Percentiles rank a stretch among this genome's conserved stretches.
Conservation (phyloP, 352 stramenopile genomes). For the Phytophthora macrochlamydospora region DNA sequence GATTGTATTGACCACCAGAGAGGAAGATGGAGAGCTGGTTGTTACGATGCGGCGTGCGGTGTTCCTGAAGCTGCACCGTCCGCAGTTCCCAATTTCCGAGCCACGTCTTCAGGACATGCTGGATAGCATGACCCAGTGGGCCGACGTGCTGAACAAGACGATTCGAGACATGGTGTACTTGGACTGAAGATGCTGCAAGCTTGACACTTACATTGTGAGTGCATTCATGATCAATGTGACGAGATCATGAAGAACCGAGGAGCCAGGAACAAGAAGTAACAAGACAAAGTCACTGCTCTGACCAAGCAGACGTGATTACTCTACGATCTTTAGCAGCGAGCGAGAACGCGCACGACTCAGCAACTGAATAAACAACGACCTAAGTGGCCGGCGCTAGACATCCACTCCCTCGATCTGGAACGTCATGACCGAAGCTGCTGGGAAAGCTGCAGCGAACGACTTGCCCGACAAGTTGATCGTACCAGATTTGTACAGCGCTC, state of each 20-base stretch:
- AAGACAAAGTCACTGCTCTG: no score
- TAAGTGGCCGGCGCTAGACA: slow-evolving; percentile 9
- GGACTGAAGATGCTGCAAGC: no score
- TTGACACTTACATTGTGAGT: no score
- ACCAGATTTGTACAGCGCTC: slow-evolving; percentile 38
- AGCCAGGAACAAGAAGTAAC: no score
- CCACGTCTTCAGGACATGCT: slow-evolving; percentile 16
- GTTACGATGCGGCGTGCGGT: slow-evolving; percentile 12
- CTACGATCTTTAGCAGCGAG: not conserved
- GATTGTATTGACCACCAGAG: slow-evolving; percentile 6
- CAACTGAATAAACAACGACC: not conserved
- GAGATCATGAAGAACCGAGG: no score
- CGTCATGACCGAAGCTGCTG: slow-evolving; percentile 26
- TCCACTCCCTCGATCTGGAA: slow-evolving; percentile 27
- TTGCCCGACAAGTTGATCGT: slow-evolving; percentile 14
- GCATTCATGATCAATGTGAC: no score
- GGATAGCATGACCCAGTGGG: slow-evolving; percentile 19
- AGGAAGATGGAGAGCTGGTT: not conserved
- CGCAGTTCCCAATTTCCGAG: slow-evolving; percentile 22
- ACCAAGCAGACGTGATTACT: no score
- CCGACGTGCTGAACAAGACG: slow-evolving; percentile 10
- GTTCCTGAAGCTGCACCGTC: slow-evolving; percentile 22
- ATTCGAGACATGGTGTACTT: not conserved
- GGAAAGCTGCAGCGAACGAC: slow-evolving; percentile 24
- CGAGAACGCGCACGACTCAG: not conserved